These are phyloP conservation scores for Saccharum spontaneum DNA, from an alignment of 176 grass and related monocot genomes.

Conservation along the genomic window DNA sequence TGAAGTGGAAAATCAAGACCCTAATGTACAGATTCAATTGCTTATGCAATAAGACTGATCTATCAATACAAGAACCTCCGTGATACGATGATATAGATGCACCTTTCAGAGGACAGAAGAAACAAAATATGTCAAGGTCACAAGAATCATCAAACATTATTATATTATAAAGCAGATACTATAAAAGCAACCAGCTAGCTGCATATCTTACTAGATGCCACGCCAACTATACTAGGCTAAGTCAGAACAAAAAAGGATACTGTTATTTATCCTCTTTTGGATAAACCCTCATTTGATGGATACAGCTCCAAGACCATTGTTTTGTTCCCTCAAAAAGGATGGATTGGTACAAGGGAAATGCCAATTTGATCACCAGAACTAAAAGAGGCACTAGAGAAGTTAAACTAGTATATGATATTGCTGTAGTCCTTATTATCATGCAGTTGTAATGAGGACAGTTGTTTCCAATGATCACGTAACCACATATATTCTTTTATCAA, in stretches of 20 bases:
- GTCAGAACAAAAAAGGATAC: not conserved
- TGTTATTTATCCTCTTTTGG: conserved; percentile 9
- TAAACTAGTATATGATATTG: not conserved
- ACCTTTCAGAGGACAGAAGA: not conserved
- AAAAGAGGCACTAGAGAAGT: not conserved
- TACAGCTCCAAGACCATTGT: not conserved
- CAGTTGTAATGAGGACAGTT: not conserved
- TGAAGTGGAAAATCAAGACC: conserved; percentile 7
- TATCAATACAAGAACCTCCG: not conserved
- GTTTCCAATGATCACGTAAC: not conserved
- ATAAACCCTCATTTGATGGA: not conserved
- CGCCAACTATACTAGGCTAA: not conserved
- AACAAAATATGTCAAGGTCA: conserved; percentile 15
- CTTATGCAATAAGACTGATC: not conserved
- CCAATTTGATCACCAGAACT: not conserved
- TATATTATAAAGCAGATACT: conserved; percentile 4
- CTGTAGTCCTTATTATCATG: too few species aligned
- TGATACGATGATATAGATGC: not conserved
- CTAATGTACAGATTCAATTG: not conserved
- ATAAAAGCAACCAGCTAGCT: not conserved
- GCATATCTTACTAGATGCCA: not conserved
- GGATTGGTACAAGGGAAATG: not conserved
- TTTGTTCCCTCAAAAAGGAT: not conserved
- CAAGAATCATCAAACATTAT: not conserved
- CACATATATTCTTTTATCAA: not conserved